A percentile compares a stretch with the other conserved stretches of the same genome.
Conservation (phyloP, 345 rosid genomes). For the Mallotus nudiflorus region DNA sequence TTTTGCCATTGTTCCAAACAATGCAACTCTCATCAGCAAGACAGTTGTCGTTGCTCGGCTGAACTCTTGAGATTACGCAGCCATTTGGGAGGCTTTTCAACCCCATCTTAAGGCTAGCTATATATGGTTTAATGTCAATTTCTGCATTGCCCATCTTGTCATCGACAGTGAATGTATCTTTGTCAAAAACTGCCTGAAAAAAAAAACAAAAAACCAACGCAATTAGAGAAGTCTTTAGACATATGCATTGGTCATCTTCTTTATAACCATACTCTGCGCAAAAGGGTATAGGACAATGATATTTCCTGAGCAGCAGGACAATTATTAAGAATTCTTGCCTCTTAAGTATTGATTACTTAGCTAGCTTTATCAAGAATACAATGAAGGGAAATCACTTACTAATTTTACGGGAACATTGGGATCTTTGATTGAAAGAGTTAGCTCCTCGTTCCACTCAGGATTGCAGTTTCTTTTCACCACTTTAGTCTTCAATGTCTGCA, state of each 20-base stretch:
- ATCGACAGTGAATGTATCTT: conserved; percentile 33
- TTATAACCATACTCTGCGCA: neutral
- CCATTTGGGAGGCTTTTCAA: conserved; percentile 27
- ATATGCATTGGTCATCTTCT: neutral
- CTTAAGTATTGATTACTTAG: neutral
- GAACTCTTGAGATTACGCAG: conserved; percentile 19
- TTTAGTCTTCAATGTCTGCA: conserved; percentile 34
- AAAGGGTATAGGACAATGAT: neutral
- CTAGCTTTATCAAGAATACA: neutral
- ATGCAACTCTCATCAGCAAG: conserved; percentile 30
- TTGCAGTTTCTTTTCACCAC: conserved; percentile 25
- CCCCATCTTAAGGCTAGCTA: conserved; percentile 29
- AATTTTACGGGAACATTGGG: conserved; percentile 23
- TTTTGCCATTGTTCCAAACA: conserved; percentile 29
- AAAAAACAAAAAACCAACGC: neutral
- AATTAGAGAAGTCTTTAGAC: neutral
- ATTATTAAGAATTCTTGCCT: neutral
- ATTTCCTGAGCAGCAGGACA: neutral
- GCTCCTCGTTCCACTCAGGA: conserved; percentile 39
- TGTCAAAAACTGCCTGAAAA: conserved; percentile 31
- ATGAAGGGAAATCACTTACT: conserved; percentile 13
- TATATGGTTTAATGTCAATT: conserved; percentile 30
- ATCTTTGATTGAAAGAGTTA: conserved; percentile 31
- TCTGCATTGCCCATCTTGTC: conserved; percentile 38
- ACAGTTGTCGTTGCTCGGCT: conserved; percentile 26